Base-by-base conservation (phyloP, 139 green algal species). In the Coccomyxa sp. region DNA sequence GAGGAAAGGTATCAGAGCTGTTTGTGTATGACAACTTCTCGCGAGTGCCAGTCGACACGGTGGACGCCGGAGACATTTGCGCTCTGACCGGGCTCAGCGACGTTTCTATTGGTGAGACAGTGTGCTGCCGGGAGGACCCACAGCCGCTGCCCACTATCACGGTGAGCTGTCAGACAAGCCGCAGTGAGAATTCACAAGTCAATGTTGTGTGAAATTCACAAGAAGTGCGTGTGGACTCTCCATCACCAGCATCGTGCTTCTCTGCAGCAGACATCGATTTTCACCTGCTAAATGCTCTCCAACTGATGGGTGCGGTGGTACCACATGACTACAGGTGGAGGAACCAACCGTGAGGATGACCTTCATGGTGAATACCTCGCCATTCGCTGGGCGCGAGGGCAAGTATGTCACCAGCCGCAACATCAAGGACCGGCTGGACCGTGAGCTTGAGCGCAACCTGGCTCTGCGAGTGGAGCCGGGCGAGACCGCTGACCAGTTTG, bases 21-120 rank as follows among this genome's bases (percentile, higher is more conserved):
- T 98, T 98, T 91, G 95, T 98, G 71, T 99, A 98, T 89, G 91
- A 97, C 85, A 97, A 99, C 90, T 99, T 99, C 89, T 84, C 79
- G 28, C 30, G 86, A 18, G 82, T 84, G 77, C 28, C 76, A 7
- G 91, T 93, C 21, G 92, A 95, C 0, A 86, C 91, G 79, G 96
- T 98, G 80, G 76, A 88, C 58, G 95, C 96, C 0, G 96, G 96
- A 51, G 96, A 99, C 91, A 99, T 99, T 82, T 96, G 91, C 75
- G 95, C 95, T 0, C 51, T 99, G 13, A 93, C 93, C 31, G 95
- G 94, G 27, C 83, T 96, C 21, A 32, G 58, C 0, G 89, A 96
- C 67, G 87, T 94, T 10, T 89, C 89, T 85, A 99, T 99, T 82
- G 97, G 97, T 25, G 96, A 99, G 87, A 99, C 97, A 45, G 92